Conservation (phyloP, 2,329 filamentous ascomycete species). For the Sporothrix humicola region DNA sequence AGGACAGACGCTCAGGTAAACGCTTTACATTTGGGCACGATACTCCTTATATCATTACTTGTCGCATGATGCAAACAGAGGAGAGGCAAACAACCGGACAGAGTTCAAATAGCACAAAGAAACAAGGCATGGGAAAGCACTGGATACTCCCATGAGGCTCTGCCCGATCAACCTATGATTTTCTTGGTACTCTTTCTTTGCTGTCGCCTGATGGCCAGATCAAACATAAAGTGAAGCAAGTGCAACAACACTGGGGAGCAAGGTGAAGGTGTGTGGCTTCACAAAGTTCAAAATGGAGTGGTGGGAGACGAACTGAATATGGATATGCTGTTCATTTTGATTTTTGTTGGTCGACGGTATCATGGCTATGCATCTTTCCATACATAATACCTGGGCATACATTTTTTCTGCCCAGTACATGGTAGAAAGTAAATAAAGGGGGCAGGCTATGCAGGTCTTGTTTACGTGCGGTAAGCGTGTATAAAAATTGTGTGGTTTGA, state of each 20-base stretch:
- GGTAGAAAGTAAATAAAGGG: not conserved
- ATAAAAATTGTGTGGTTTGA: not conserved
- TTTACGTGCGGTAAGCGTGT: not conserved
- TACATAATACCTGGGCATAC: no score
- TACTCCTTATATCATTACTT: slow-evolving; percentile 7
- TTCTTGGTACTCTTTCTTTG: not conserved
- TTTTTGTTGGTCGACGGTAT: not conserved
- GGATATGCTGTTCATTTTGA: not conserved
- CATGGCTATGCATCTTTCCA: not conserved
- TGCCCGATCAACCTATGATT: not conserved
- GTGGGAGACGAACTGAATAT: not conserved
- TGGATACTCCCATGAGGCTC: not conserved
- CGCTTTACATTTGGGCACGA: not conserved
- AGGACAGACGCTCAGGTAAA: not conserved
- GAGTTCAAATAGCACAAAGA: not conserved
- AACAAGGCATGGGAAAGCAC: not conserved
- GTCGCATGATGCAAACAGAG: slow-evolving; percentile 10
- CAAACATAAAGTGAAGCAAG: not conserved
- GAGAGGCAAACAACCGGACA: not conserved
- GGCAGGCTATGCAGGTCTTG: not conserved
- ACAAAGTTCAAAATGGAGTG: not conserved
- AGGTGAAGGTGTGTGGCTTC: slow-evolving; percentile 5
- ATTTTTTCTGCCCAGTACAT: no score
- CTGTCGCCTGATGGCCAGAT: not conserved
- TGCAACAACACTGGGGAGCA: not conserved